Conservation (phyloP, 2,329 filamentous ascomycete genomes). For the Ophiostoma triangulosporum region DNA sequence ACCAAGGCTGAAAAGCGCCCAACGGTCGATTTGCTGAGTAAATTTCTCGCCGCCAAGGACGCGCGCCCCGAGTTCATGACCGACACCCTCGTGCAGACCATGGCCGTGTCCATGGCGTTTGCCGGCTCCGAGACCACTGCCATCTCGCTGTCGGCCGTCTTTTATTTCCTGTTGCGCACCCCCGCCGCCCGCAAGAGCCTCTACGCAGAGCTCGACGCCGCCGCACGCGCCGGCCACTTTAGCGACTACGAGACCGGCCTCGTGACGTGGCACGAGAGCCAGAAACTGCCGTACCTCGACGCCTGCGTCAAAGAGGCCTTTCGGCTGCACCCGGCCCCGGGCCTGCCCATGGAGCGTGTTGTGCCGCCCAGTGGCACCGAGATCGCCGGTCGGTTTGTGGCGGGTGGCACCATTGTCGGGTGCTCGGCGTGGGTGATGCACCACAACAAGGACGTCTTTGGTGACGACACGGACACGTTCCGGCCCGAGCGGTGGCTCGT, state of each 20-base stretch:
- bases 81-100: conserved; percentile 53
- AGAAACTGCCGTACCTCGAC: conserved; percentile 61
- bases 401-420: conserved; percentile 60
- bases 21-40: conserved; percentile 51
- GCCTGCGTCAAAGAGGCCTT: conserved; percentile 69
- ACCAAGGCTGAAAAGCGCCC: conserved; percentile 25
- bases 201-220: conserved; percentile 48
- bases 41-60: conserved; percentile 56
- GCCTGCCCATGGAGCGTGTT: conserved; percentile 59
- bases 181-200: conserved; percentile 41
- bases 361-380: conserved; percentile 51
- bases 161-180: conserved; percentile 60
- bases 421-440: conserved; percentile 67
- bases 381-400: conserved; percentile 48
- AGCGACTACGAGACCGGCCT: conserved; percentile 39
- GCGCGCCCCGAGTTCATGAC: conserved; percentile 59
- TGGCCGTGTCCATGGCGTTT: conserved; percentile 58
- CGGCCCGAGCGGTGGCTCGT: conserved; percentile 54
- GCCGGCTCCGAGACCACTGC: conserved; percentile 72
- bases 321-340: conserved; percentile 60
- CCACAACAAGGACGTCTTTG: conserved; percentile 53
- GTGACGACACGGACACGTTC: conserved; percentile 50
- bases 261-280: conserved; percentile 56
- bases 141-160: conserved; percentile 56
- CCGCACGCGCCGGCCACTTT: conserved; percentile 37